Evolutionary conservation across 495 filamentous ascomycete genomes (phyloP), one percentile per base, ranked within the genome.

Genomic region (Aspergillus taichungensis): DNA sequence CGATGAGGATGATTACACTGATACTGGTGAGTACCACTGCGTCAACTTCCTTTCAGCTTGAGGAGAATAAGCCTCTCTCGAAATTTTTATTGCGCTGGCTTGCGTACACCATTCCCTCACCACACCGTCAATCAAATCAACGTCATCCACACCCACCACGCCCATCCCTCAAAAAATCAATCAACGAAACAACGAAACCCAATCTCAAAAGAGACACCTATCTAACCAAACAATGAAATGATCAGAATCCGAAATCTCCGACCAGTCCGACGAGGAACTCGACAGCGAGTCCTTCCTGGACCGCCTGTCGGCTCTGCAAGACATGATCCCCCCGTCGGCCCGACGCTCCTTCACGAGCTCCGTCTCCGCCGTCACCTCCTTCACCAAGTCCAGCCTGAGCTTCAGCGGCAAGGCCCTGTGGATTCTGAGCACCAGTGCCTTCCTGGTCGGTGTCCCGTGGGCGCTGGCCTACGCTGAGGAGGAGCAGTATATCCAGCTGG

Each of bases 401-500:
- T 84, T 87, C 56, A 74, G 78, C 52, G 90, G 91, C 40, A 92
- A 88, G 71, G 76, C 82, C 13, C 68, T 94, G 52, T 99, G 87
- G 85, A 75, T 95, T 31, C 63, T 99, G 14, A 84, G 80, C 61
- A 94, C 90, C 37, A 86, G 80, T 45, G 88, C 85, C 38, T 77
- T 99, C 64, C 67, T 99, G 56, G 66, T 99, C 46, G 88, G 86
- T 60, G 87, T 97, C 40, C 94, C 92, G 24, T 97, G 84, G 76
- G 87, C 88, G 43, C 75, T 99, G 47, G 88, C 89, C 35, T 88
- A 86, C 66, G 79, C 84, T 42, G 94, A 99, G 73, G 92, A 99
- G 68, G 89, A 96, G 75, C 83, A 94, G 73, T 77, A 92, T 59
- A 71, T 87, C 47, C 91, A 95, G 75, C 88, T 92, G 88, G 92